phyloP scores from a whole-genome alignment of 1,139 yeast species.

The Nakaseomyces glabratus region DNA sequence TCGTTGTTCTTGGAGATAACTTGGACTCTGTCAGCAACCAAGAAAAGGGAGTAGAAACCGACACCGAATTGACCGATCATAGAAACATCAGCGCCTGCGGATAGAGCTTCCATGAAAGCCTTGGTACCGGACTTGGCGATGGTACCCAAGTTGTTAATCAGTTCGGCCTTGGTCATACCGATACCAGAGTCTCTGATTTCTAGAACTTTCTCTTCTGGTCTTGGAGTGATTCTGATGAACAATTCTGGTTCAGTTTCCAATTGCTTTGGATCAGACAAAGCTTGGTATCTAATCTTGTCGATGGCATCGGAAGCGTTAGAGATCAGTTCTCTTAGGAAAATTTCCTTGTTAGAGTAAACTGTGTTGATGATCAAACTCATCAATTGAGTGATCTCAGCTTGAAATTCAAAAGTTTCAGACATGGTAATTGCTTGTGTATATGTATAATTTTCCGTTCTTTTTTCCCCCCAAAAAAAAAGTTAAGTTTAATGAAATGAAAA shows the following conservation, averaged over 20 bases:
- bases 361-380: conserved; percentile 99
- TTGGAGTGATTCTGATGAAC: conserved; percentile 95
- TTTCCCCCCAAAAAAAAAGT: too few species aligned
- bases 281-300: conserved; percentile 96
- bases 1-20: conserved; percentile 98
- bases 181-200: conserved; percentile 99
- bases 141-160: conserved; percentile 98
- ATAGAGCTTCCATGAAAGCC: conserved; percentile 97
- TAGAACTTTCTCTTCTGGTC: conserved; percentile 84
- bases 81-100: conserved; percentile 99
- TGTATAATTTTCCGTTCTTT: too few species aligned
- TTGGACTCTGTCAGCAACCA: conserved; percentile 98
- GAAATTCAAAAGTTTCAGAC: conserved; percentile 90
- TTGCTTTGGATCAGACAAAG: conserved; percentile 83
- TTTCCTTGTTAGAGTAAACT: conserved; percentile 98
- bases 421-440: conserved; percentile 9
- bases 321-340: conserved; percentile 96
- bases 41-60: conserved; percentile 99
- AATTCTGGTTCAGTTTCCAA: conserved; percentile 94
- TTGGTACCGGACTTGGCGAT: conserved; percentile 99
- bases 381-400: conserved; percentile 99
- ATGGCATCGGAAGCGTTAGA: conserved; percentile 96
- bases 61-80: conserved; percentile 99
- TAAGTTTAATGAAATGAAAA: too few species aligned
- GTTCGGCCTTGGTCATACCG: conserved; percentile 99